Base-by-base conservation (phyloP, 306 rosid genomes). In the Acacia melanoxylon region DNA sequence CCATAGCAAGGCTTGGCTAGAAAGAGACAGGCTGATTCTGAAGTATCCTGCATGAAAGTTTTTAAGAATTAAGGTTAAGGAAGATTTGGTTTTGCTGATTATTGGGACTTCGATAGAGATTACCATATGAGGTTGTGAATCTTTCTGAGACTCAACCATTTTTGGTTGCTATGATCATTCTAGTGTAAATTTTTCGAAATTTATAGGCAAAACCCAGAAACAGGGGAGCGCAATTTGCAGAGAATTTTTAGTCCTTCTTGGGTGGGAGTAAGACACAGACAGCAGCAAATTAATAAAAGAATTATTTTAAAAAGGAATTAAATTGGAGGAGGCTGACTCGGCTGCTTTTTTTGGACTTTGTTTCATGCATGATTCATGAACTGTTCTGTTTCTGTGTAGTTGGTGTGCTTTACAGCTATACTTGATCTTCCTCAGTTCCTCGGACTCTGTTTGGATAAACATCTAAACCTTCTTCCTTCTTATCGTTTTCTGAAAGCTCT, bases 1-100 rank as follows among this genome's bases (percentile, higher is more conserved):
- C 88, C 90, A 89, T 72, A 89, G 52, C 8, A 91, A 79, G 66
- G 92, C 86, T 78, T 91, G 92, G 70, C 89, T 82, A 1, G 87
- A 86, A 29, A 91, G 86, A 4, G 94, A 61, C 31, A 89, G 49
- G 54, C 84, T 86, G 52, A 91, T 89, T 61, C 89, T 87, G 48
- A 91, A 91, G 80, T 86, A 89, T 61, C 94, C 92, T 80, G 94
- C 94, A 84, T 87, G 92, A 33, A 89, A 56, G 70, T 80, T 68
- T 16, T 76, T 72, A 19, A 89, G 77, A 61, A 89, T 68, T 14
- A 61, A 65, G 33, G 73, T 79, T 29, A 52, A 15, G 25, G 81
- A 58, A 80, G 74, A 37, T 78, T 85, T 10, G 17, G 41, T 66
- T 54, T 45, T 56, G n/a, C 52, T 69, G 12, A n/a, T 56, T 3